Evolutionary conservation across 1,284 basidiomycete genomes (phyloP).

Genomic region (Cutaneotrichosporon spelunceum): DNA sequence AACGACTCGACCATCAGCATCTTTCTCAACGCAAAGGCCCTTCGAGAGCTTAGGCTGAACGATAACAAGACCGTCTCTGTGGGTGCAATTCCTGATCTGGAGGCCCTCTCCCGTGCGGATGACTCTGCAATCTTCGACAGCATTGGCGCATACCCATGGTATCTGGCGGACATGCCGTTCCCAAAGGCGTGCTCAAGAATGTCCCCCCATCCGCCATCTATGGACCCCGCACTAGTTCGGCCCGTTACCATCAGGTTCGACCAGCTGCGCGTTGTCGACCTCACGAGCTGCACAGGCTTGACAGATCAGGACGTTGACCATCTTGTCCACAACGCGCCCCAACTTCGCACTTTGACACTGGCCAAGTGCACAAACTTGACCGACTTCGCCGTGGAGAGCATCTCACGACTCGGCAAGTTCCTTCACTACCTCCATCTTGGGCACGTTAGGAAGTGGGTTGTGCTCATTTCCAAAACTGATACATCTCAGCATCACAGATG

Average conservation of each 20-base stretch:
- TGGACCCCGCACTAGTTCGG: constrained; percentile 17
- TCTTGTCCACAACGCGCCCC: constrained; percentile 80
- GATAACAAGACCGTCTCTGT: constrained; percentile 78
- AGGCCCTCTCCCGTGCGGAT: constrained; percentile 43
- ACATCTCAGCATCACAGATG: constrained; percentile 76
- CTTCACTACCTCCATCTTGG: constrained; percentile 95
- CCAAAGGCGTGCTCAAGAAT: constrained; percentile 15
- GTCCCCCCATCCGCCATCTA: not conserved
- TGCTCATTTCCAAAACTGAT: not conserved
- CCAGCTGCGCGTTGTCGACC: constrained; percentile 80
- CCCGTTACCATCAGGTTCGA: constrained; percentile 57
- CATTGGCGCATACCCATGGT: constrained; percentile 22
- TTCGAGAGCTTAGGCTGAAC: constrained; percentile 87
- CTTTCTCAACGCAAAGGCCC: constrained; percentile 72
- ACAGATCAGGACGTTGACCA: constrained; percentile 89
- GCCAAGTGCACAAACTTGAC: constrained; percentile 87
- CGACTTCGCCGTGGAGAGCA: constrained; percentile 77
- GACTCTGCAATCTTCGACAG: constrained; percentile 21
- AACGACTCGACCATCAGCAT: constrained; percentile 76
- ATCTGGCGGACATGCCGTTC: constrained; percentile 7
- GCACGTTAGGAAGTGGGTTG: constrained; percentile 64
- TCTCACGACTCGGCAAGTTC: constrained; percentile 82
- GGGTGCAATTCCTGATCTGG: constrained; percentile 74
- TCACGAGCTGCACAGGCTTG: constrained; percentile 77
- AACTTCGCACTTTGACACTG: constrained; percentile 85